Conservation (phyloP, 495 filamentous ascomycete genomes). For the Penicillium alfredii region DNA sequence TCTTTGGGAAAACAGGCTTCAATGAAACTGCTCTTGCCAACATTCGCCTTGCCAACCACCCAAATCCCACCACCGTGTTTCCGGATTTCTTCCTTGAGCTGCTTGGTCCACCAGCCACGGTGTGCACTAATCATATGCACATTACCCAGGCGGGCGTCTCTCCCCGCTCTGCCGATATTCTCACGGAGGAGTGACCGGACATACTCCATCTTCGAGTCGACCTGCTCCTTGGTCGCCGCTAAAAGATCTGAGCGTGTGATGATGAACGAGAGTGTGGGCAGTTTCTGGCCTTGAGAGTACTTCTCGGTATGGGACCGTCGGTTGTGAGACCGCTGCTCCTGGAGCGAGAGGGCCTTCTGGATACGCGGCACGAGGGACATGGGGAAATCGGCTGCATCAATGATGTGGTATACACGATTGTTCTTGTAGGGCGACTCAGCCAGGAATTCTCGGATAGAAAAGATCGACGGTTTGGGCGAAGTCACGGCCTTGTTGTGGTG, state of each 20-base stretch:
- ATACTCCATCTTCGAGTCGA: slow-evolving; percentile 78
- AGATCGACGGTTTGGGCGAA: slow-evolving; percentile 69
- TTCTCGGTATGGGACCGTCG: slow-evolving; percentile 59
- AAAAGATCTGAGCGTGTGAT: slow-evolving; percentile 86
- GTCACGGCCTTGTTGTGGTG: slow-evolving; percentile 66
- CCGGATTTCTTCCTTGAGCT: slow-evolving; percentile 77
- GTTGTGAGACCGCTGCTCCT: slow-evolving; percentile 68
- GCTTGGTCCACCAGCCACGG: slow-evolving; percentile 79
- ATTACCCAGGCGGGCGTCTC: slow-evolving; percentile 69
- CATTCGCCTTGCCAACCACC: slow-evolving; percentile 97
- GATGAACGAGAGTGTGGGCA: slow-evolving; percentile 69
- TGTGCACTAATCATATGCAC: slow-evolving; percentile 79
- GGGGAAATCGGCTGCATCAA: slow-evolving; percentile 97
- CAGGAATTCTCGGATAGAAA: slow-evolving; percentile 75
- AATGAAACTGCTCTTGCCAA: slow-evolving; percentile 91
- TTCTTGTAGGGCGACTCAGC: slow-evolving; percentile 74
- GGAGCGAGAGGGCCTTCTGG: slow-evolving; percentile 50
- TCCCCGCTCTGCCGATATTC: slow-evolving; percentile 54
- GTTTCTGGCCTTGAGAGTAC: slow-evolving; percentile 57
- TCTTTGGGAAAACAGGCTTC: slow-evolving; percentile 81
- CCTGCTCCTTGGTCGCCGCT: slow-evolving; percentile 70
- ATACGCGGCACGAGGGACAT: slow-evolving; percentile 76
- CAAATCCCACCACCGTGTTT: slow-evolving; percentile 80
- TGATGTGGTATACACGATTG: slow-evolving; percentile 93
- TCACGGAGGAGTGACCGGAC: slow-evolving; percentile 65